Evolutionary conservation across 1,139 yeast species (phyloP).

Genomic region (Magnusiomyces paraingens): DNA sequence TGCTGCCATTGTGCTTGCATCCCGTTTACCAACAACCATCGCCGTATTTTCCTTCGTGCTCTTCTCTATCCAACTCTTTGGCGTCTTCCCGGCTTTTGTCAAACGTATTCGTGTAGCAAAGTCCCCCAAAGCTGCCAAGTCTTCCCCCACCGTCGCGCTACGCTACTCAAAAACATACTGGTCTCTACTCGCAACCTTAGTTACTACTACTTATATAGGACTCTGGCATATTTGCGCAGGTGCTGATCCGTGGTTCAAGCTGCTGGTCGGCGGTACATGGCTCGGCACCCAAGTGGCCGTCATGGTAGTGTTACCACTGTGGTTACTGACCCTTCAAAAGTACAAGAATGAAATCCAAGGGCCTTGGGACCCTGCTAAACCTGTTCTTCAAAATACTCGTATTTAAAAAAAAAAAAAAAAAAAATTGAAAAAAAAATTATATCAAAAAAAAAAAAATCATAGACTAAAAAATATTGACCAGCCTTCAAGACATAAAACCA

Average conservation of each 20-base stretch:
- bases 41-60: conserved; percentile 78
- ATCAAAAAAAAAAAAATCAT: too few species aligned
- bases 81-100: conserved; percentile 65
- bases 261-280: conserved; percentile 43
- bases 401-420: too few species aligned
- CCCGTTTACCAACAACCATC: conserved; percentile 65
- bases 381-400: conserved; percentile 30
- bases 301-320: conserved; percentile 57
- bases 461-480: too few species aligned
- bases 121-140: conserved; percentile 8
- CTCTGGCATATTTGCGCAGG: conserved; percentile 35
- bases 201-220: conserved; percentile 28
- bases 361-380: conserved; percentile 90
- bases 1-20: conserved; percentile 84
- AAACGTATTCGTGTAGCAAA: conserved; percentile 43
- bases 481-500: too few species aligned
- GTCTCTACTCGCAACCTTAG: conserved; percentile 24
- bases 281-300: conserved; percentile 42
- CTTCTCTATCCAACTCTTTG: conserved; percentile 64
- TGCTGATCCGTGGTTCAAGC: neutral
- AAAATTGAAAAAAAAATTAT: too few species aligned
- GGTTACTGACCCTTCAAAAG: conserved; percentile 64
- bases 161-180: conserved; percentile 20
- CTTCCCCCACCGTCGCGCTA: conserved; percentile 7
- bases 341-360: conserved; percentile 87